Evolutionary conservation across 2,329 filamentous ascomycete genomes (phyloP), one percentile per base, ranked within the genome.

Genomic region (Claviceps paspali): DNA sequence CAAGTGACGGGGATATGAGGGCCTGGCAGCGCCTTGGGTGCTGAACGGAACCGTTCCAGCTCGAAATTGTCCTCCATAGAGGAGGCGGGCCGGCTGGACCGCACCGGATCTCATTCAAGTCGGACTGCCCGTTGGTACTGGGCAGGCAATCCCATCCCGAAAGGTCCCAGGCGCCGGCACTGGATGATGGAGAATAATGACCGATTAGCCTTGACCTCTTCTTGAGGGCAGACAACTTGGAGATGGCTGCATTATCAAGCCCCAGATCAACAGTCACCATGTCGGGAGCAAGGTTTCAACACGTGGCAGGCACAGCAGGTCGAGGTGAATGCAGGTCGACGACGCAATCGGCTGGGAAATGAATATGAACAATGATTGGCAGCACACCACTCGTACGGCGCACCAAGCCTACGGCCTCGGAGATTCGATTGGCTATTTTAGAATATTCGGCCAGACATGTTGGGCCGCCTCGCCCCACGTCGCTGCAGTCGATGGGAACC

Each of bases 61-160:
- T 70, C 68, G 35, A 76, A 69, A 42, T 80, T 79, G 45, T 83
- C 78, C 11, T 71, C 64, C n/a, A 73, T 60, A 1, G 59, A 64
- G 3, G 54, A 54, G 3, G 73, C 73, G 2, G 68, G 68, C 34
- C 73, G 72, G 69, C n/a, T 70, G 30, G 83, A 59, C 30, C 76
- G 67, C 6, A 75, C 73, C 30, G 79, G 55, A 42, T 79, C 68
- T 46, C 76, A 82, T 0, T 73, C 72, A 1, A 76, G 48, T 2
- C 50, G 54, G 38, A 65, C 65, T 3, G 74, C 78, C 36, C 66
- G n/a, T 36, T 70, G 64, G 47, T 80, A 82, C 27, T 67, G 64
- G n/a, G n/a, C n/a, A n/a, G n/a, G 2, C 62, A 59, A 22, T 68
- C 51, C 64, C 73, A 79, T 10, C 64, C 59, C 0, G 53, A 21